Percentiles rank a stretch among this genome's conserved stretches.
Conservation (phyloP, 495 filamentous ascomycete species). For the Symbiotaphrina buchneri region DNA sequence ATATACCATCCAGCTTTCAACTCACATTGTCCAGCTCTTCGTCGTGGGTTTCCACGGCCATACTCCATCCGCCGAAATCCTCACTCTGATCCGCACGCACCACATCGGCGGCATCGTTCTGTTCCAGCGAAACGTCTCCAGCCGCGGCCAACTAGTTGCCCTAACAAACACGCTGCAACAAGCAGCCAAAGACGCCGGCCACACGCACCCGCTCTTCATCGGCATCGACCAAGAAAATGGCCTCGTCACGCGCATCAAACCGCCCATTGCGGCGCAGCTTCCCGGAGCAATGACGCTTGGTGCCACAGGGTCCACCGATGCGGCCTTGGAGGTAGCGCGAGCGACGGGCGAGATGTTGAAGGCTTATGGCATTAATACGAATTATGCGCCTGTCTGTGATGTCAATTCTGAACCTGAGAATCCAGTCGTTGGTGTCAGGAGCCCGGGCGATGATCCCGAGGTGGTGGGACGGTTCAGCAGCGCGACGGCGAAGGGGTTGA, state of each 20-base stretch:
- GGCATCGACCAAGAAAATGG: constrained; percentile 16
- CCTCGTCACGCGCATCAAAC: constrained; percentile 9
- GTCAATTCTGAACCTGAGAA: constrained; percentile 11
- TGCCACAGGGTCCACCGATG: constrained; percentile 12
- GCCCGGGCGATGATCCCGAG: constrained; percentile 14
- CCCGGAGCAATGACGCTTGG: constrained; percentile 14
- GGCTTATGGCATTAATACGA: constrained; percentile 15
- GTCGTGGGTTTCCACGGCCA: constrained; percentile 13
- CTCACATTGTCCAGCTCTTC: constrained; percentile 13
- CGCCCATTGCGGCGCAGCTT: constrained; percentile 10
- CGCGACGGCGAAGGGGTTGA: constrained; percentile 13
- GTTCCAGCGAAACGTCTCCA: constrained; percentile 7
- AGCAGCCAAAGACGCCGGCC: constrained; percentile 12
- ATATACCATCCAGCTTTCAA: too few relatives aligned
- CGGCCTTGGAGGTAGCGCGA: constrained; percentile 14
- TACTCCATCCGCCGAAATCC: constrained; percentile 12
- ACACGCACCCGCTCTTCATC: constrained; percentile 13
- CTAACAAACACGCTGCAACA: constrained; percentile 13
- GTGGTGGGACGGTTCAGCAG: constrained; percentile 11
- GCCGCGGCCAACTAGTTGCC: constrained; percentile 10
- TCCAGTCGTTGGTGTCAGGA: constrained; percentile 8
- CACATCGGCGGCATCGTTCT: constrained; percentile 13
- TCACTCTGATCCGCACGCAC: constrained; percentile 14
- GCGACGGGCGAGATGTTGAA: constrained; percentile 13
- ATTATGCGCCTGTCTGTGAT: constrained; percentile 14